Evolutionary conservation across 331 rosid species (phyloP).

Genomic region (Quercus tomentella): DNA sequence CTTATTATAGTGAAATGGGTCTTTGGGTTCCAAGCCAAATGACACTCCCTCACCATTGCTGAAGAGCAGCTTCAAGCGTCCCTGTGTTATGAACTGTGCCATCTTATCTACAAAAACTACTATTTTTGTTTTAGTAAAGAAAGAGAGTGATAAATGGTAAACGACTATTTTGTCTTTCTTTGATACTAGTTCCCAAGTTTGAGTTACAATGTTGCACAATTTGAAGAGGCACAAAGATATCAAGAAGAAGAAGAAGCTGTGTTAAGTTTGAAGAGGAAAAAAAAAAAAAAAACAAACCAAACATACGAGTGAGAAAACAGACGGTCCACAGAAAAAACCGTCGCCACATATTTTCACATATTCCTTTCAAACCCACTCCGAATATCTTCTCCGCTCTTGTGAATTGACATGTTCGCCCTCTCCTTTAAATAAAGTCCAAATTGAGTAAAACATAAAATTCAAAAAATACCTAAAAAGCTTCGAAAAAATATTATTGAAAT

Average conservation of each 20-base stretch:
- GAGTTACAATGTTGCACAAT: background rate
- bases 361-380: background rate
- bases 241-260: background rate
- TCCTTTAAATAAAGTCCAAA: no score
- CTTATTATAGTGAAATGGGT: conserved; percentile 43
- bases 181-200: background rate
- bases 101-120: conserved; percentile 18
- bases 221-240: conserved; percentile 6
- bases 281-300: background rate
- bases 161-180: background rate
- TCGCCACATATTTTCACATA: conserved; percentile 49
- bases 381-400: conserved; percentile 31
- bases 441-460: no score
- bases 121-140: background rate
- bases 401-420: conserved; percentile 27
- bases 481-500: no score
- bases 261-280: background rate
- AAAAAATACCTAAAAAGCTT: no score
- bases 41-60: conserved; percentile 54
- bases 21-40: conserved; percentile 51
- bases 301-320: background rate
- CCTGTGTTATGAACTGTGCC: conserved; percentile 77
- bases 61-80: conserved; percentile 56
- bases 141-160: background rate
- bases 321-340: conserved; percentile 36